Evolutionary conservation across 768 basidiomycete genomes (phyloP), one percentile per base, ranked within the genome.

Genomic region (Vararia minispora): DNA sequence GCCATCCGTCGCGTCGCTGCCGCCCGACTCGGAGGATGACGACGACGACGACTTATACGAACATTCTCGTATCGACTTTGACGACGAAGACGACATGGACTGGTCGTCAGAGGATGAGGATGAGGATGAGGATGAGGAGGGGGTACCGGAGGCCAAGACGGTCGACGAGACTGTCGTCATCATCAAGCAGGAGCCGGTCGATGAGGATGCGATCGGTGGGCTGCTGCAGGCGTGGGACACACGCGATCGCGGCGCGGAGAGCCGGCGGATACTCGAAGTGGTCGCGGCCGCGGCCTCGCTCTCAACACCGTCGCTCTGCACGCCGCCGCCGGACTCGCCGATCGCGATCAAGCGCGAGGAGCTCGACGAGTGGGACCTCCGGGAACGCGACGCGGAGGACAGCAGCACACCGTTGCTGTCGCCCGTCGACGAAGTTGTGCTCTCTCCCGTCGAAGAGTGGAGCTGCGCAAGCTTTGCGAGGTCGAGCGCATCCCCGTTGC

Each of bases 221-320:
- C 68, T 79, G 58, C 55, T 82, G 30, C 77, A 80, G 40, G 72
- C 72, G 13, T 85, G 80, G 80, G 81, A 83, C 36, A 68, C 71
- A 46, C 64, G 75, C 42, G 76, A 79, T 48, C 36, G 61, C 3
- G 68, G 64, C 18, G 51, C 64, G 9, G 40, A 49, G 3, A 42
- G 45, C 21, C 10, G 42, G 18, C 64, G 63, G 39, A 63, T 70
- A 16, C 61, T 66, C n/a, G 58, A 66, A 37, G 56, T 70, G 6
- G 50, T 64, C 24, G 55, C 60, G 6, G 59, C 62, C 42, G 65
- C 63, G 6, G 59, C 61, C 4, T 57, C 58, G 3, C n/a, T n/a
- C n/a, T n/a, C n/a, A n/a, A n/a, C n/a, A n/a, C n/a, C n/a, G n/a
- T n/a, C n/a, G n/a, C n/a, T n/a, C n/a, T n/a, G n/a, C n/a, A 44